phyloP scores from a whole-genome alignment of 2,329 filamentous ascomycete genomes.

The Mycosphaerelloides madeirae region DNA sequence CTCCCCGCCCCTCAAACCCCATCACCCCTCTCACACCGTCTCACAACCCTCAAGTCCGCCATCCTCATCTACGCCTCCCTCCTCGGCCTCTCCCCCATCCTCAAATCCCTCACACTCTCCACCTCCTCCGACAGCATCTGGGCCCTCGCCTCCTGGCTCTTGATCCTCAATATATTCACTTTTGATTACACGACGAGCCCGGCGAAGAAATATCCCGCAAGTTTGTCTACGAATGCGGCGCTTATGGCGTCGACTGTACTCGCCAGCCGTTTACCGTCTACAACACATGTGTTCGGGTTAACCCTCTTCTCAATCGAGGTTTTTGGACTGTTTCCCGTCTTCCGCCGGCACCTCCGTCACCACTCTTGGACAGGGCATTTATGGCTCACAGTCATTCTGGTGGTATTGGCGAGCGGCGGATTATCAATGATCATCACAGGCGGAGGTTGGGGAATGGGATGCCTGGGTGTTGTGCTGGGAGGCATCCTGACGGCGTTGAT shows the following conservation, averaged over 20 bases:
- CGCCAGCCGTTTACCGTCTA: conserved; percentile 80
- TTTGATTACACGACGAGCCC: conserved; percentile 84
- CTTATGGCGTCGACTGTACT: conserved; percentile 95
- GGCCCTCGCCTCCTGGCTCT: conserved; percentile 90
- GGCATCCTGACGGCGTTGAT: conserved; percentile 68
- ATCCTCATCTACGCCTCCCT: conserved; percentile 89
- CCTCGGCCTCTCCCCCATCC: conserved; percentile 85
- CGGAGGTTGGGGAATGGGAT: conserved; percentile 51
- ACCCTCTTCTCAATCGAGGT: conserved; percentile 97
- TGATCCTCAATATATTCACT: conserved; percentile 94
- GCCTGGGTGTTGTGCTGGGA: conserved; percentile 72
- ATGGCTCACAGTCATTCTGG: conserved; percentile 66
- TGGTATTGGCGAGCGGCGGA: conserved; percentile 74
- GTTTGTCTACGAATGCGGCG: conserved; percentile 87
- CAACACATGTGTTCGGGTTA: conserved; percentile 88
- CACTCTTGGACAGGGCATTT: conserved; percentile 79
- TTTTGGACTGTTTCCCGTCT: conserved; percentile 96
- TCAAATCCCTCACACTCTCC: conserved; percentile 91
- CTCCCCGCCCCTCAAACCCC: too few species aligned
- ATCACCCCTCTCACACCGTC: conserved; percentile 54
- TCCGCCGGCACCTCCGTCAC: conserved; percentile 79
- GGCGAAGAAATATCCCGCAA: conserved; percentile 62
- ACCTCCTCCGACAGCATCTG: conserved; percentile 94
- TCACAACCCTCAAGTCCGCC: conserved; percentile 86
- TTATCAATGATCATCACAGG: conserved; percentile 59